Percentiles rank a stretch among this genome's conserved stretches.
Conservation (phyloP, 352 stramenopile species). For the Globisporangium solare region DNA sequence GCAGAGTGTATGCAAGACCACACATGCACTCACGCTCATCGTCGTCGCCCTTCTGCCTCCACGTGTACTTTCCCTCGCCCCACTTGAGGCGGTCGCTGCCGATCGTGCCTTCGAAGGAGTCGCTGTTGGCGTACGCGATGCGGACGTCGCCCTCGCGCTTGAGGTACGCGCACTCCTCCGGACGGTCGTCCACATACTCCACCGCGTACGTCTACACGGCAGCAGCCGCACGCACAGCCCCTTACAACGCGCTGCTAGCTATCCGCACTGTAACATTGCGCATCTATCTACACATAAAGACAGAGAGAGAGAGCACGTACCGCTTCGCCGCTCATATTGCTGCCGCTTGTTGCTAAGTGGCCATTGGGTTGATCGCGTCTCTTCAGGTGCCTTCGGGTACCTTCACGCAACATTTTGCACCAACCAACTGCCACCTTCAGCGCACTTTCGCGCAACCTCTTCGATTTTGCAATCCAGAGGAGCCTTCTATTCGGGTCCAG, state of each 20-base stretch:
- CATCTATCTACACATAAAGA: too few relatives aligned
- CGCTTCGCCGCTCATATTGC: constrained; percentile 50
- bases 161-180: constrained; percentile 84
- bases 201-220: constrained; percentile 58
- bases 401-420: not conserved
- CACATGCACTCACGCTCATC: constrained; percentile 44
- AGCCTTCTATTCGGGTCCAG: not conserved
- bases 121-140: constrained; percentile 88
- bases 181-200: constrained; percentile 84
- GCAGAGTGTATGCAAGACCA: not conserved
- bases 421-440: constrained; percentile 1
- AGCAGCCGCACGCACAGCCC: not conserved
- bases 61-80: constrained; percentile 85
- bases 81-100: constrained; percentile 78
- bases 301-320: constrained; percentile 15
- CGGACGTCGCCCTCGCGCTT: constrained; percentile 77
- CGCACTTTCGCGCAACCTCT: not conserved
- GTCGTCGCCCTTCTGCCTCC: constrained; percentile 54
- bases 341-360: not conserved
- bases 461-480: not conserved
- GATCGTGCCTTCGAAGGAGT: constrained; percentile 89
- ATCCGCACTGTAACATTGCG: not conserved
- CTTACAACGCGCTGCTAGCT: not conserved
- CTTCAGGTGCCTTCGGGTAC: constrained; percentile 9
- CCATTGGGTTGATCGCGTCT: constrained; percentile 8